These are phyloP conservation scores for Tetratostichococcus sp. DNA, from an alignment of 139 green algal species.

Conservation along the genomic window DNA sequence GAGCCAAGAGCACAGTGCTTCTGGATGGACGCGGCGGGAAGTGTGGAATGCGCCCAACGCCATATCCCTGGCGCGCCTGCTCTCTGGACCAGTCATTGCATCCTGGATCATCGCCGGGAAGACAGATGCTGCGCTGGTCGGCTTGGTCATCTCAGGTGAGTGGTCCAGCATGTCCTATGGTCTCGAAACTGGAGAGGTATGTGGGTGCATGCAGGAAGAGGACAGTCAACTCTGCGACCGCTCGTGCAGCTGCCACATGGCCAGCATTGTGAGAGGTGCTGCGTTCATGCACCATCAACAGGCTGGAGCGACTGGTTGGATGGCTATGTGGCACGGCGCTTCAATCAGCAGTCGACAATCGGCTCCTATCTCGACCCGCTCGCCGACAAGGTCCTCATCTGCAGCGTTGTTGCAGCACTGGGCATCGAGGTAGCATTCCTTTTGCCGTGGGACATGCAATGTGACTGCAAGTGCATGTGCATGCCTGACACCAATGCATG, in stretches of 20 bases:
- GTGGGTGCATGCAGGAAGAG: too few relatives aligned
- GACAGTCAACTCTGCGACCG: too few relatives aligned
- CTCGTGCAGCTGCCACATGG: too few relatives aligned
- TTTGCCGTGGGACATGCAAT: too few relatives aligned
- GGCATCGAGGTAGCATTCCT: neutral
- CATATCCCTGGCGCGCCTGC: slow-evolving; percentile 41
- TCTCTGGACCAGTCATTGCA: slow-evolving; percentile 45
- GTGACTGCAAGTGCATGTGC: slow-evolving; percentile 32
- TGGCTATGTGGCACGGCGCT: slow-evolving; percentile 61
- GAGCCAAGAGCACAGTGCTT: neutral
- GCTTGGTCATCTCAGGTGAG: neutral
- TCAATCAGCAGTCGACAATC: slow-evolving; percentile 55
- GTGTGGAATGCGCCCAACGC: slow-evolving; percentile 49
- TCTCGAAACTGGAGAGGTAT: too few relatives aligned
- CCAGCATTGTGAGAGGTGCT: too few relatives aligned
- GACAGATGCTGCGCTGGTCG: neutral
- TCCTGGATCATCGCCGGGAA: slow-evolving; percentile 33
- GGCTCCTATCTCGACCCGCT: slow-evolving; percentile 87
- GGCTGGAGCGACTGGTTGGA: slow-evolving; percentile 76
- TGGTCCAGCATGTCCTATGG: too few relatives aligned
- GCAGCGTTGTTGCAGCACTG: slow-evolving; percentile 24
- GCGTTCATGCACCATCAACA: too few relatives aligned
- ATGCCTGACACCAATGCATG: too few relatives aligned
- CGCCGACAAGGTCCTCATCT: slow-evolving; percentile 78
- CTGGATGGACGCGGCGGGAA: slow-evolving; percentile 33